A percentile compares a stretch with the other conserved stretches of the same genome.
These are phyloP conservation scores for Bimuria novae-zelandiae DNA, from an alignment of 2,329 filamentous ascomycete species.

Conservation along the genomic window DNA sequence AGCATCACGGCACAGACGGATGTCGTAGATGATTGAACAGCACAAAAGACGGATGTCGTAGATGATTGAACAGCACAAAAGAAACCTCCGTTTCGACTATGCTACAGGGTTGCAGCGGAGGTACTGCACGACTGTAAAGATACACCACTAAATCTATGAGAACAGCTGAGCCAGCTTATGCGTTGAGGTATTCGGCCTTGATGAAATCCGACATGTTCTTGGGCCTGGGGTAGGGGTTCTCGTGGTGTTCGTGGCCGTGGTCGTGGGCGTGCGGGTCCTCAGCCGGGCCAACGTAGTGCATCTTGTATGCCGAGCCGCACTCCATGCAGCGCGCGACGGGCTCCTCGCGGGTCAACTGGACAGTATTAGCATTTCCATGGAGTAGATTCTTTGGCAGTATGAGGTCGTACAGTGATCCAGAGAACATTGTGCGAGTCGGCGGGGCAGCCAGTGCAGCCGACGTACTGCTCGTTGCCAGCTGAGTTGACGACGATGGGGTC, in stretches of 20 bases:
- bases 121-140: constrained; percentile 29
- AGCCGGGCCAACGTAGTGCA: constrained; percentile 89
- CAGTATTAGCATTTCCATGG: constrained; percentile 6
- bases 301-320: constrained; percentile 96
- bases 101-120: constrained; percentile 34
- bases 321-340: constrained; percentile 94
- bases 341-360: constrained; percentile 80
- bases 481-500: constrained; percentile 87
- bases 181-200: constrained; percentile 90
- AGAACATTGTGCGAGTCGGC: constrained; percentile 87
- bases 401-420: constrained; percentile 79
- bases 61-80: constrained; percentile 16
- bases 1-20: no score
- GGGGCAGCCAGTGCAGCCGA: constrained; percentile 92
- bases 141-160: constrained; percentile 28
- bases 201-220: constrained; percentile 98
- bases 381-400: background rate
- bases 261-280: constrained; percentile 71
- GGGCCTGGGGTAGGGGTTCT: constrained; percentile 66
- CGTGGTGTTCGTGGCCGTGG: constrained; percentile 50
- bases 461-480: constrained; percentile 93
- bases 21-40: no score
- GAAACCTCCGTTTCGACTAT: constrained; percentile 36
- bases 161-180: constrained; percentile 24
- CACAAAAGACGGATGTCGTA: no score